Evolutionary conservation across 805 yeast species (phyloP).

Genomic region (Teunomyces aglyptinius): DNA sequence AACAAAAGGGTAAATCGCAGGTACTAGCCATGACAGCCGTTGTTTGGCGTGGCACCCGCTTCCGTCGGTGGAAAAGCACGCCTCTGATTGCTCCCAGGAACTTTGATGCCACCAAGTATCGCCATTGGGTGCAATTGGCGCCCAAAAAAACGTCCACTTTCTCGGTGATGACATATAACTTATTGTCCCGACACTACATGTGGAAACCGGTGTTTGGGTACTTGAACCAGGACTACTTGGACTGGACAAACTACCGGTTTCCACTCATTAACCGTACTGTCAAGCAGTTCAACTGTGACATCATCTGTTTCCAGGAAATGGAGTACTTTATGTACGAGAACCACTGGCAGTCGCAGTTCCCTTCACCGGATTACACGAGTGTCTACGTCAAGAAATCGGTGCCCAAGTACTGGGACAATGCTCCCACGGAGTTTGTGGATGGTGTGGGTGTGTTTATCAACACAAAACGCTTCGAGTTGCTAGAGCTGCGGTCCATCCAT

Average conservation of each 20-base stretch:
- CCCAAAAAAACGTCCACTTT: slow-evolving; percentile 7
- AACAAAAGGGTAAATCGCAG: no score
- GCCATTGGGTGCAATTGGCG: slow-evolving; percentile 20
- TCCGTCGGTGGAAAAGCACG: background rate
- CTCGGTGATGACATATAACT: slow-evolving; percentile 42
- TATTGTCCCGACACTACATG: slow-evolving; percentile 54
- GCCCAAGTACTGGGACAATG: slow-evolving; percentile 51
- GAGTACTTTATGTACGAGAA: slow-evolving; percentile 40
- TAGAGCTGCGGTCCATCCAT: slow-evolving; percentile 61
- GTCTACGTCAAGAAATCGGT: slow-evolving; percentile 48
- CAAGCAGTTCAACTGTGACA: slow-evolving; percentile 47
- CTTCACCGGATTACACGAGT: slow-evolving; percentile 42
- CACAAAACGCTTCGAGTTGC: slow-evolving; percentile 60
- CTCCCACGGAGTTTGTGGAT: slow-evolving; percentile 76
- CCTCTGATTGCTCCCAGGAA: slow-evolving; percentile 3
- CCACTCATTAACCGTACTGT: slow-evolving; percentile 25
- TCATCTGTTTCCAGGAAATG: slow-evolving; percentile 61
- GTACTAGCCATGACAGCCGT: background rate
- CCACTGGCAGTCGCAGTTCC: slow-evolving; percentile 37
- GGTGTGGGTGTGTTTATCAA: slow-evolving; percentile 96
- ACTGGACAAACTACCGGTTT: slow-evolving; percentile 50
- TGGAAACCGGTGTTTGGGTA: slow-evolving; percentile 59
- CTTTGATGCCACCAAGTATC: slow-evolving; percentile 22
- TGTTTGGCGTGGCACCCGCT: background rate
- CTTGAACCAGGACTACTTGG: slow-evolving; percentile 44